Evolutionary conservation across 768 basidiomycete species (phyloP).

Genomic region (Dacryopinax primogenitus): DNA sequence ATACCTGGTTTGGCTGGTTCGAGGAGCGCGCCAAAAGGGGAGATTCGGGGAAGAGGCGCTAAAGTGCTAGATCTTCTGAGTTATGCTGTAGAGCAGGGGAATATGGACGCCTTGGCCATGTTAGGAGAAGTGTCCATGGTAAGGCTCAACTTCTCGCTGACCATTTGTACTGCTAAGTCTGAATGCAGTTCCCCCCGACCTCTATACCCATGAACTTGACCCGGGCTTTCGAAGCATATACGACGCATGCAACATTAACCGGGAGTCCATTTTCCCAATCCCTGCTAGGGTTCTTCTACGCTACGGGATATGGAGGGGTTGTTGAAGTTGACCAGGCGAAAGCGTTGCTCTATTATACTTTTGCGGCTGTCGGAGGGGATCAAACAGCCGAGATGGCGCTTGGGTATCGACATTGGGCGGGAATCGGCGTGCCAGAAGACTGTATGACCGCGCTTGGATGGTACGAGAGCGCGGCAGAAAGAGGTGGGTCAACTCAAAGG

Average conservation of each 20-base stretch:
- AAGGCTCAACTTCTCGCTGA: constrained; percentile 21
- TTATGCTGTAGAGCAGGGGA: constrained; percentile 68
- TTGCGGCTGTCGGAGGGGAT: constrained; percentile 78
- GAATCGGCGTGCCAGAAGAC: constrained; percentile 79
- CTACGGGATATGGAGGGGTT: constrained; percentile 55
- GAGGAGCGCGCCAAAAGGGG: constrained; percentile 44
- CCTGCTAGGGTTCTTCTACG: constrained; percentile 73
- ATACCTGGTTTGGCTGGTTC: constrained; percentile 10
- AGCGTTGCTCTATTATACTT: constrained; percentile 86
- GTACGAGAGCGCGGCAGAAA: constrained; percentile 82
- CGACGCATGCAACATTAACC: constrained; percentile 48
- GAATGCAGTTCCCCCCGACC: constrained; percentile 24
- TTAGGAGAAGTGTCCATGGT: constrained; percentile 58
- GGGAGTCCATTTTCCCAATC: constrained; percentile 84
- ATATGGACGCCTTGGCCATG: constrained; percentile 56
- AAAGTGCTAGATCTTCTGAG: constrained; percentile 71
- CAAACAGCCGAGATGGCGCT: constrained; percentile 84
- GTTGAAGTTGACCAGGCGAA: constrained; percentile 35
- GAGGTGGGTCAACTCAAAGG: constrained; percentile 36
- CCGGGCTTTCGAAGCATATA: constrained; percentile 51
- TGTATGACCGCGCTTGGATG: constrained; percentile 73
- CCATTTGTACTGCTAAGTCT: not conserved
- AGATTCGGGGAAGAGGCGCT: constrained; percentile 54
- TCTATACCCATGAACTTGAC: constrained; percentile 45
- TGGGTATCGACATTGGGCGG: constrained; percentile 90